Base-by-base conservation (phyloP, 345 rosid genomes). In the Mercurialis annua region DNA sequence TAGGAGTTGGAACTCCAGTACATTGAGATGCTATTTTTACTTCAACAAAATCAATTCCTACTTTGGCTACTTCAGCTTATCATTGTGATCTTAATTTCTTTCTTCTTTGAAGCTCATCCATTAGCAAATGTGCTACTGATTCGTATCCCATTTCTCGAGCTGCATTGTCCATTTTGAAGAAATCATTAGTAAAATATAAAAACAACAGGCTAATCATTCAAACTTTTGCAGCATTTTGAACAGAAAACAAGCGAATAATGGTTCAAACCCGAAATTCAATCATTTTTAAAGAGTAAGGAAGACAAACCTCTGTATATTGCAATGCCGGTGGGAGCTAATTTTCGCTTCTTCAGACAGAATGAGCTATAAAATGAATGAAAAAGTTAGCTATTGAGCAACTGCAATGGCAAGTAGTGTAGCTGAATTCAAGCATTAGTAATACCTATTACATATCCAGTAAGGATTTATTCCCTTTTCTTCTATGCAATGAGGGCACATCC, bases 401-500 rank as follows among this genome's bases (percentile, higher is more conserved):
- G 51, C 17, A 47, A 1, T 15, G 3, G 16, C 12, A 24, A 23
- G 26, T 61, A 29, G 21, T 16, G 40, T 31, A 57, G 42, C 16
- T 42, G 12, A 44, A 3, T n/a, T n/a, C n/a, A 0, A 2, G 4
- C 2, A 40, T 3, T 8, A 6, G 7, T 18, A 16, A 0, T 75
- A 72, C 82, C 82, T 79, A 58, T 75, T 79, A 65, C 78, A 81
- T 70, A 81, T 81, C 85, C 80, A 78, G 27, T 67, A 75, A 11
- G 82, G 80, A 0, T 73, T 78, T 31, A 43, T 40, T 68, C 85
- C 80, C 70, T 59, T 70, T 46, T 77, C 78, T 76, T 81, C 85
- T 47, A 81, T 60, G 69, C 82, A 81, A 61, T 78, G 80, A 71
- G 82, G 85, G 63, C 85, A 81, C 82, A 70, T 75, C 85, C 82